A percentile compares a stretch with the other conserved stretches of the same genome.
Conservation (phyloP, 75 land plant genomes). For the Pinus albicaulis region DNA sequence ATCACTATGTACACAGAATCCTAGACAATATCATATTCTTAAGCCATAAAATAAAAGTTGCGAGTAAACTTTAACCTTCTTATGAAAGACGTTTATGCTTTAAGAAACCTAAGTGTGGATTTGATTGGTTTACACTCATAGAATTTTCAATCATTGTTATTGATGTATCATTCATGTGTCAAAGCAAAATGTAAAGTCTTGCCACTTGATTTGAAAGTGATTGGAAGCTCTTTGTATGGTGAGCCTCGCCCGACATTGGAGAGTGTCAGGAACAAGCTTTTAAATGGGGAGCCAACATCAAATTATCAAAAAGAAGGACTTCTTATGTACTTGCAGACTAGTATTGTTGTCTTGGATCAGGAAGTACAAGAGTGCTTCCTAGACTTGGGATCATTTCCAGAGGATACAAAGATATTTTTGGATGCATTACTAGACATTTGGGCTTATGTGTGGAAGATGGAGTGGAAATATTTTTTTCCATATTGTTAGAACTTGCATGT, state of each 20-base stretch:
- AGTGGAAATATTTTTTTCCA: constrained; percentile 44
- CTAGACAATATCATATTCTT: neutral
- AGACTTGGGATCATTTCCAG: constrained; percentile 57
- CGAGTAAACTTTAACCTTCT: neutral
- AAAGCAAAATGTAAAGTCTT: constrained; percentile 56
- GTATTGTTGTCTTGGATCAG: constrained; percentile 25
- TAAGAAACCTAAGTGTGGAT: neutral
- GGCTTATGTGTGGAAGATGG: constrained; percentile 45
- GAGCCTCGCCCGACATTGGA: constrained; percentile 36
- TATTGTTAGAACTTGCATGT: constrained; percentile 48
- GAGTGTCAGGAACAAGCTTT: constrained; percentile 37
- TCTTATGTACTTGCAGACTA: constrained; percentile 45
- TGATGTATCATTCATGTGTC: constrained; percentile 13
- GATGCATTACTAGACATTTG: constrained; percentile 55
- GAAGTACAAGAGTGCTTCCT: constrained; percentile 48
- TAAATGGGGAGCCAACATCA: constrained; percentile 30
- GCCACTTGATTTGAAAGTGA: constrained; percentile 60
- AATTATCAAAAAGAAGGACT: constrained; percentile 41
- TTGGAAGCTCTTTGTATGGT: constrained; percentile 40
- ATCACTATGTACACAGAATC: neutral
- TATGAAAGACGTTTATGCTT: neutral
- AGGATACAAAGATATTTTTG: constrained; percentile 53
- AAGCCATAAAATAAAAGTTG: neutral
- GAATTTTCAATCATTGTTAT: neutral
- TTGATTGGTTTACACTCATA: neutral